These are phyloP conservation scores for Phialocephala subalpina DNA, from an alignment of 2,329 filamentous ascomycete species.

Conservation along the genomic window DNA sequence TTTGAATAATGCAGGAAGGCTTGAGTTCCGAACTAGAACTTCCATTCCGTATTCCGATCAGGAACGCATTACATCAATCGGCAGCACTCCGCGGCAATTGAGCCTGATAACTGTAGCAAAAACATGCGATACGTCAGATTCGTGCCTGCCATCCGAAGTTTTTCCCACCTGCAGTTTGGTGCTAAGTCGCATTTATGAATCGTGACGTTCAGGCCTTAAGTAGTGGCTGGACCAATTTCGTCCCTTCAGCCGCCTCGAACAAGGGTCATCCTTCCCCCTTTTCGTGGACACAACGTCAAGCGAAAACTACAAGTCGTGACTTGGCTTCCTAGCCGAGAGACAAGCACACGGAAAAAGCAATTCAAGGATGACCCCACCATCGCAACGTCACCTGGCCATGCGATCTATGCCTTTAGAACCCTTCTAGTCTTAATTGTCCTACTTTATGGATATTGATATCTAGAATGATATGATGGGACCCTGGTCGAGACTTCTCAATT, in stretches of 20 bases:
- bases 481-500: not conserved
- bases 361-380: slow-evolving; percentile 2
- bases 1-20: not conserved
- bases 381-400: not conserved
- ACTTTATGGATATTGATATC: not conserved
- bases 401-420: not conserved
- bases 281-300: not conserved
- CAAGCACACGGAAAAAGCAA: not conserved
- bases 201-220: not conserved
- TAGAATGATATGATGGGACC: not conserved
- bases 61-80: not conserved
- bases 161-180: not conserved
- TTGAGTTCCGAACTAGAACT: not conserved
- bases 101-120: not conserved
- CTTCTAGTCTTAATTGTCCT: not conserved
- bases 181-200: not conserved
- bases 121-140: not conserved
- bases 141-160: not conserved
- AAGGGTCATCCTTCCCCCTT: not conserved
- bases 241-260: not conserved
- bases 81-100: not conserved
- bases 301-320: not conserved
- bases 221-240: not conserved
- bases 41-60: not conserved
- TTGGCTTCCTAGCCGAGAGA: not conserved